Conservation (phyloP, 805 yeast genomes). For the Hanseniaspora vineae region DNA sequence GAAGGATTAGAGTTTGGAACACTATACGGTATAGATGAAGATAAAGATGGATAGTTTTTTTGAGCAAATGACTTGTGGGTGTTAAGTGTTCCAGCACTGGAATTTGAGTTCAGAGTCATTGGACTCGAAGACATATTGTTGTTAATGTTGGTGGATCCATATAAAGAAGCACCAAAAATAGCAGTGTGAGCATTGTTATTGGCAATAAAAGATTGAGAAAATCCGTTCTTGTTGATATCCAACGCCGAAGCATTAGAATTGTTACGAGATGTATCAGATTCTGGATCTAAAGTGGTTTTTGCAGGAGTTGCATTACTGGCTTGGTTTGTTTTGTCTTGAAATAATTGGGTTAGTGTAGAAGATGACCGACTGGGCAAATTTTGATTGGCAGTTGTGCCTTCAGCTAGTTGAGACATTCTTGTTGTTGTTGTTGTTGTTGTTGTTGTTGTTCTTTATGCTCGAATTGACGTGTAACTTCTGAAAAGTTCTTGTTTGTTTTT, state of each 20-base stretch:
- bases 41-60: conserved; percentile 31
- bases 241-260: conserved; percentile 1
- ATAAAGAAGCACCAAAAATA: conserved; percentile 14
- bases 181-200: conserved; percentile 27
- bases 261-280: too few relatives aligned
- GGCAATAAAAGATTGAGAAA: conserved; percentile 21
- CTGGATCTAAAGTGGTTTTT: too few relatives aligned
- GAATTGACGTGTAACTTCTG: too few relatives aligned
- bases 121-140: conserved; percentile 1
- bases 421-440: too few relatives aligned
- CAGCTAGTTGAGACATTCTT: too few relatives aligned
- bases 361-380: not conserved
- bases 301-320: not conserved
- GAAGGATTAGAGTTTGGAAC: conserved; percentile 45
- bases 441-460: too few relatives aligned
- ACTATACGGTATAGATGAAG: conserved; percentile 54
- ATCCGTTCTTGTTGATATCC: conserved; percentile 4
- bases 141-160: conserved; percentile 4
- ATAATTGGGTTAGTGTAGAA: conserved; percentile 23
- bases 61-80: conserved; percentile 8
- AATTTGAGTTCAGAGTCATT: conserved; percentile 1
- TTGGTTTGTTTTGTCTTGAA: conserved; percentile 14
- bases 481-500: not conserved
- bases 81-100: conserved; percentile 2
- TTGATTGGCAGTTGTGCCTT: too few relatives aligned